Evolutionary conservation across 2,329 filamentous ascomycete genomes (phyloP).

Genomic region (Metarhizium guizhouense): DNA sequence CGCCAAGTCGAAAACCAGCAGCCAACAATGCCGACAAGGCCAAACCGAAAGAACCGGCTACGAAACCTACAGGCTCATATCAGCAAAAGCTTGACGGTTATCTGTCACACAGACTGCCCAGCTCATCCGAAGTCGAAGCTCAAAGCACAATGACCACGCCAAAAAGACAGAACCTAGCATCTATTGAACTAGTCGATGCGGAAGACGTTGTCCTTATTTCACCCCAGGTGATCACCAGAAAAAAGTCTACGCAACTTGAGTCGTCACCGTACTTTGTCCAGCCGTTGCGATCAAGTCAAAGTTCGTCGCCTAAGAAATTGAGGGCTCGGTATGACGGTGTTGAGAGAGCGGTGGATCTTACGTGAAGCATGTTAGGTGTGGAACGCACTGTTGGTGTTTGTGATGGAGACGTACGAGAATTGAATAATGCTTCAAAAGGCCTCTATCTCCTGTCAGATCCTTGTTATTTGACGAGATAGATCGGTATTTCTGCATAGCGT

Average conservation of each 20-base stretch:
- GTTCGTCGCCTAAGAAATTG: background rate
- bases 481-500: slow-evolving; percentile 10
- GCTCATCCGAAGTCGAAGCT: slow-evolving; percentile 5
- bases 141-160: background rate
- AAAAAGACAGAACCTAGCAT: background rate
- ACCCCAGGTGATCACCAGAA: background rate
- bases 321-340: slow-evolving; percentile 21
- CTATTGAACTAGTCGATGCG: background rate
- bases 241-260: background rate
- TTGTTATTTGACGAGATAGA: background rate
- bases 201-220: slow-evolving; percentile 3
- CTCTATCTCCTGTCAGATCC: background rate
- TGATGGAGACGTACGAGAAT: background rate
- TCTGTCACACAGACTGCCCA: slow-evolving; percentile 3
- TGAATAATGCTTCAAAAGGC: background rate
- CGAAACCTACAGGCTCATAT: background rate
- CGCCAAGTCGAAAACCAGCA: background rate
- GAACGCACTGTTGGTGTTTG: background rate
- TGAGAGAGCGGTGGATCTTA: slow-evolving; percentile 15
- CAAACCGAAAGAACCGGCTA: background rate
- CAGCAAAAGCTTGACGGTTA: background rate
- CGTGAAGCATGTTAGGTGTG: background rate
- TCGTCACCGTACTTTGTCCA: slow-evolving; percentile 6
- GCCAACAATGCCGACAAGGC: background rate
- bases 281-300: slow-evolving; percentile 3